Evolutionary conservation across 192 early-diverging fungal genomes (phyloP), one percentile per base, ranked within the genome.

Genomic region (Coemansia brasiliensis): DNA sequence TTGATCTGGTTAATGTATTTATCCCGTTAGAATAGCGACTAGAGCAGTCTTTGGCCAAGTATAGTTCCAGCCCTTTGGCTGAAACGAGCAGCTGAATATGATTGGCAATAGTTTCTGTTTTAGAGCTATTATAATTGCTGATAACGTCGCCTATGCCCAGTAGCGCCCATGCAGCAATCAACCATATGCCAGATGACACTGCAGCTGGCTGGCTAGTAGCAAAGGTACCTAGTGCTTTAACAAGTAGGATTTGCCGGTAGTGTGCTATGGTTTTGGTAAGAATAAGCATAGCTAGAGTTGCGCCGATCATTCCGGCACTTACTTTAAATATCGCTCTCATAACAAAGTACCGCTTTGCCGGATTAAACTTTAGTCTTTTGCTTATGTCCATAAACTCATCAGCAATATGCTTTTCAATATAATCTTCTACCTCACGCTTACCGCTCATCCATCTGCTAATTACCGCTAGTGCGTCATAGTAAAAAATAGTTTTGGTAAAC

Each of bases 21-120:
- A 58, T 58, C 9, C 29, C 35, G 13, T 58, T 45, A 2, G 56
- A n/a, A 48, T 11, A 58, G n/a, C 35, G 27, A 6, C 17, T 8
- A 21, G 42, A 45, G 18, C 48, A 52, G 48, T 60, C 40, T n/a
- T 60, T 60, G 16, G 26, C 20, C n/a, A 60, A 26, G 17, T 60
- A 60, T 29, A 60, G 3, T 15, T 60, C 48, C 10, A 60, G 17
- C 1, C 26, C 35, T 17, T 51, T 50, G 38, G 18, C 40, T 15
- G 15, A 51, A 5, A 60, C 7, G 21, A 60, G 25, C 11, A 45
- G 9, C 12, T 51, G 32, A 9, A 60, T 51, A 25, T 42, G 42
- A 16, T 50, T 44, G 16, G 17, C 7, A 12, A 52, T 20, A 5
- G 51, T 18, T 27, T 18, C 27, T n/a, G 52, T 25, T 27, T 26